phyloP scores from a whole-genome alignment of 2,329 filamentous ascomycete species.

The Dactylellina cionopaga region DNA sequence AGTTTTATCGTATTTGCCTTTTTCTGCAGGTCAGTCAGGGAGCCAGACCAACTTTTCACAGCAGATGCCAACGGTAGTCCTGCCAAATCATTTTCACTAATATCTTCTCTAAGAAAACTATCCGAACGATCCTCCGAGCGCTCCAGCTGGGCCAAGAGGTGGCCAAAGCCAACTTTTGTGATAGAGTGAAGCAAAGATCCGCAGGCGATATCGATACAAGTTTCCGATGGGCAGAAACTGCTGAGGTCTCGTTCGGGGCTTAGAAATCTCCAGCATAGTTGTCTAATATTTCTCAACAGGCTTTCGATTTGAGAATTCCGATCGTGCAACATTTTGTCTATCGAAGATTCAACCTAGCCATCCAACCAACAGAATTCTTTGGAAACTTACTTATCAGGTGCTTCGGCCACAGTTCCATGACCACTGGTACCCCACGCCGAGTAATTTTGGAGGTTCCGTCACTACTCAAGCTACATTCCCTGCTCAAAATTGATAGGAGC shows the following conservation, averaged over 20 bases:
- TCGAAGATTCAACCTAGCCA: too few relatives aligned
- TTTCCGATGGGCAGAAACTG: background rate
- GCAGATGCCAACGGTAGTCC: background rate
- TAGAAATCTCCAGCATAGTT: background rate
- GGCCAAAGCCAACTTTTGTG: background rate
- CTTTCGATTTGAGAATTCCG: background rate
- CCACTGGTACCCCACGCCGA: background rate
- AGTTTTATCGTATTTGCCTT: background rate
- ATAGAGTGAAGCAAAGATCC: background rate
- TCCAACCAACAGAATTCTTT: too few relatives aligned
- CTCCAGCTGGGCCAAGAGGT: background rate
- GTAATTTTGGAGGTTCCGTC: background rate
- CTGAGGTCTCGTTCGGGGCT: background rate
- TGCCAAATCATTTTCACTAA: background rate
- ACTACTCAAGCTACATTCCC: background rate
- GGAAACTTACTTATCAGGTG: background rate
- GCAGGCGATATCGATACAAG: background rate
- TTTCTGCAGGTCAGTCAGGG: background rate
- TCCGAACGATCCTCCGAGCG: too few relatives aligned
- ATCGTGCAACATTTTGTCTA: background rate
- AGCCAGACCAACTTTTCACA: background rate
- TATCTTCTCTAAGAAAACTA: background rate
- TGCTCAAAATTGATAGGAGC: background rate
- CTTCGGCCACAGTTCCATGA: background rate
- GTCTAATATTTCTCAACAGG: background rate